These are phyloP conservation scores for Clitopilus passeckerianus DNA, from an alignment of 768 basidiomycete genomes.

Conservation along the genomic window DNA sequence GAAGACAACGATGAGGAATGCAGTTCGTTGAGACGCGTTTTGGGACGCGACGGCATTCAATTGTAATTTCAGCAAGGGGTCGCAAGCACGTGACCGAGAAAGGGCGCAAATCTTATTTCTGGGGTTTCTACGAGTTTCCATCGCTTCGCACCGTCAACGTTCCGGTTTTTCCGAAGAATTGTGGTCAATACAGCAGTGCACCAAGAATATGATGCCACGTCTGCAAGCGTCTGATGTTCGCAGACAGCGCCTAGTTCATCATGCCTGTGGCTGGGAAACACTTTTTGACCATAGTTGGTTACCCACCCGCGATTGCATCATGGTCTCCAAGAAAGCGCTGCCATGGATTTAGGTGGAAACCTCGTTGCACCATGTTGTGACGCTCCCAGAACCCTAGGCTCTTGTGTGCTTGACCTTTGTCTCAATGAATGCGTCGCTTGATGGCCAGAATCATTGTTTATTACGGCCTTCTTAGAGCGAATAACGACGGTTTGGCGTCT, in stretches of 20 bases:
- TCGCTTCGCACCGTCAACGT: background rate
- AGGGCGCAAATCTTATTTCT: background rate
- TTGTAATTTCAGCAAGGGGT: background rate
- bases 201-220: conserved; percentile 1
- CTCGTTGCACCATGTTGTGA: background rate
- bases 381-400: background rate
- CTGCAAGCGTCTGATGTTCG: background rate
- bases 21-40: conserved; percentile 1
- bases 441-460: background rate
- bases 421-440: background rate
- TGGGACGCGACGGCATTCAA: conserved; percentile 3
- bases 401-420: background rate
- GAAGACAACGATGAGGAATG: background rate
- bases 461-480: background rate
- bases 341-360: background rate
- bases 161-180: background rate
- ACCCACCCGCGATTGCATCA: background rate
- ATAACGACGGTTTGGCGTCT: background rate
- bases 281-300: background rate
- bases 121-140: background rate
- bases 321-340: background rate
- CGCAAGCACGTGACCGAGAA: background rate
- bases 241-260: background rate
- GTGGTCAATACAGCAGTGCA: background rate
- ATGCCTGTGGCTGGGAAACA: background rate